Percentiles rank a stretch among this genome's conserved stretches.
Evolutionary conservation across 164 flowering plant genomes (phyloP).

Genomic region (Sextonia rubra): DNA sequence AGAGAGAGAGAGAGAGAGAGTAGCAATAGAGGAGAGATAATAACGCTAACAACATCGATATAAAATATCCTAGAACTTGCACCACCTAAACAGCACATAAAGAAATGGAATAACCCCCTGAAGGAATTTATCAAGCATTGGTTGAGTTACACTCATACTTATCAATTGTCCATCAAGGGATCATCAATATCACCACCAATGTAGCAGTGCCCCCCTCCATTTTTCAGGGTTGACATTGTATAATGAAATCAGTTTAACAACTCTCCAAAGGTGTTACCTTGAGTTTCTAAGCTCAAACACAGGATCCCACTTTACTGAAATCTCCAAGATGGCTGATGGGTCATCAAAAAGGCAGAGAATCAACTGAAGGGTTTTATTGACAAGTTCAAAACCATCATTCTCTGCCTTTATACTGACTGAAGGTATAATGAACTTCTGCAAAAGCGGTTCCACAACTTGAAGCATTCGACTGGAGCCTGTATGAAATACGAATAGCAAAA

Average conservation of each 20-base stretch:
- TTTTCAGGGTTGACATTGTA: not conserved
- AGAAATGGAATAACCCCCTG: too few relatives aligned
- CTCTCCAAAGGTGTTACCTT: conserved; percentile 39
- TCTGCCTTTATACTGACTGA: conserved; percentile 14
- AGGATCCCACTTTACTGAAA: conserved; percentile 61
- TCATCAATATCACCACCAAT: not conserved
- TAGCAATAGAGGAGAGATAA: too few relatives aligned
- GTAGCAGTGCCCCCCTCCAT: too few relatives aligned
- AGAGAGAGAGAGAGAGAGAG: too few relatives aligned
- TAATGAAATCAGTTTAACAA: not conserved
- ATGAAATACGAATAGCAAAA: not conserved
- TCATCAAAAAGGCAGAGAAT: conserved; percentile 56
- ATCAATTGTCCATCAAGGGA: not conserved
- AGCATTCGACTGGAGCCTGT: conserved; percentile 46
- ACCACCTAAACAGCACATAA: too few relatives aligned
- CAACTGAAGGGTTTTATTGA: conserved; percentile 48
- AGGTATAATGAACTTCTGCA: conserved; percentile 30
- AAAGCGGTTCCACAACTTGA: conserved; percentile 36
- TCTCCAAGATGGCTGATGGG: conserved; percentile 20
- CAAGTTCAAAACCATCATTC: conserved; percentile 25
- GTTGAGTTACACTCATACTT: too few relatives aligned
- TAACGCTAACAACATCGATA: too few relatives aligned
- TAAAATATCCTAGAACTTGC: too few relatives aligned
- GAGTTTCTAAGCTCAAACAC: conserved; percentile 46
- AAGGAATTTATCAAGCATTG: too few relatives aligned